Conservation (phyloP, 192 early-diverging fungal genomes). For the Paraglomus brasilianum region DNA sequence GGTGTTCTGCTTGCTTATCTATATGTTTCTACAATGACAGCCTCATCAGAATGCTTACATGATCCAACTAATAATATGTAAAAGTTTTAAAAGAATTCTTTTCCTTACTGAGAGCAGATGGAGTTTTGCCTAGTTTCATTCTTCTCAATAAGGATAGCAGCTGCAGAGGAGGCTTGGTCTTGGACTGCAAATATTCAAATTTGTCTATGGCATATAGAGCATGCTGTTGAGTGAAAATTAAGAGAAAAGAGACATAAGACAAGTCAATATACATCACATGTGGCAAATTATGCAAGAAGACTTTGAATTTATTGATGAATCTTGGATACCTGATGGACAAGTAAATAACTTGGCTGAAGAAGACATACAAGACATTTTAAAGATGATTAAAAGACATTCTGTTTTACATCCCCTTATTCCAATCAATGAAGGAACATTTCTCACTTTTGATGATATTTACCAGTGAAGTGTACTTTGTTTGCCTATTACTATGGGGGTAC, state of each 20-base stretch:
- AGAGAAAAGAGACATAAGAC: not conserved
- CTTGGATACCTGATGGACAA: not conserved
- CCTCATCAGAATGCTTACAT: not conserved
- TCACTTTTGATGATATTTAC: not conserved
- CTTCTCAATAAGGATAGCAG: conserved; percentile 9
- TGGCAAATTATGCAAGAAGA: not conserved
- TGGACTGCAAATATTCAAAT: conserved; percentile 7
- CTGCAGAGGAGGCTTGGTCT: conserved; percentile 13
- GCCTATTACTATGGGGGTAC: not conserved
- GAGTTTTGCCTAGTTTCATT: not conserved
- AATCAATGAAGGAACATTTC: conserved; percentile 5
- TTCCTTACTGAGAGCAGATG: not conserved
- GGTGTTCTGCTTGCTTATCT: not conserved
- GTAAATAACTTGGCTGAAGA: not conserved
- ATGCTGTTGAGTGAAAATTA: not conserved
- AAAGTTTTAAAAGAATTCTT: conserved; percentile 6
- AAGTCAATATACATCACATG: not conserved
- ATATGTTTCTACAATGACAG: not conserved
- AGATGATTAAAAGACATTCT: conserved; percentile 20
- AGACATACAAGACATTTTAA: not conserved
- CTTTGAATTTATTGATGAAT: conserved; percentile 12
- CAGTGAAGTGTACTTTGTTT: not conserved
- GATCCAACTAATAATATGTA: conserved; percentile 15
- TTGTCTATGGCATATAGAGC: conserved; percentile 11
- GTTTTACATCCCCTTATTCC: not conserved